Evolutionary conservation across 768 basidiomycete species (phyloP).

Genomic region (Brasilioporus rufonigricans): DNA sequence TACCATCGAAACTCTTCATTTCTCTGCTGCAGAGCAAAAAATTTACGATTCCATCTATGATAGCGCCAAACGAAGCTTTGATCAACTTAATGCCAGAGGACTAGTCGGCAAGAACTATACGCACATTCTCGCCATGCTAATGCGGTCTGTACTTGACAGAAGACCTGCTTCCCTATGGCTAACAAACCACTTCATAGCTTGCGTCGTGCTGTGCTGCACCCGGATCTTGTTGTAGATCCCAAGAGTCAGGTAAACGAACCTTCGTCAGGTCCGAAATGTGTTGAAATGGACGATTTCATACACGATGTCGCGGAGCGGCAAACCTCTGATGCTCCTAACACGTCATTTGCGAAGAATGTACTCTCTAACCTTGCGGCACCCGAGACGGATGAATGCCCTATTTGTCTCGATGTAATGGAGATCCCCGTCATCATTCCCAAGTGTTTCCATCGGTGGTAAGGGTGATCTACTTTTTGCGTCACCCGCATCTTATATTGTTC

Average conservation of each 20-base stretch:
- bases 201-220: conserved; percentile 91
- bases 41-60: conserved; percentile 87
- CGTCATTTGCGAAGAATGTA: conserved; percentile 60
- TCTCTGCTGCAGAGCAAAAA: conserved; percentile 76
- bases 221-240: conserved; percentile 68
- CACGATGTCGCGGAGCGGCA: conserved; percentile 44
- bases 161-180: not conserved
- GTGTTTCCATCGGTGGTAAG: conserved; percentile 76
- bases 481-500: not conserved
- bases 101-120: conserved; percentile 78
- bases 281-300: conserved; percentile 62
- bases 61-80: conserved; percentile 77
- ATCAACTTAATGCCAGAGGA: conserved; percentile 76
- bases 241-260: conserved; percentile 40
- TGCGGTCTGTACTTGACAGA: conserved; percentile 57
- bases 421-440: conserved; percentile 64
- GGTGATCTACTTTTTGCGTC: not conserved
- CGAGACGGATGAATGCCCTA: conserved; percentile 70
- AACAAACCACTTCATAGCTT: conserved; percentile 45
- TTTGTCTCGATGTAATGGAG: conserved; percentile 80
- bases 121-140: conserved; percentile 90
- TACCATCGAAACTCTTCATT: conserved; percentile 68
- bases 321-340: conserved; percentile 29
- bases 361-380: conserved; percentile 52
- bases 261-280: conserved; percentile 32